Evolutionary conservation across 257 asterid genomes (phyloP), one percentile per base, ranked within the genome.

Genomic region (Rhazya stricta): DNA sequence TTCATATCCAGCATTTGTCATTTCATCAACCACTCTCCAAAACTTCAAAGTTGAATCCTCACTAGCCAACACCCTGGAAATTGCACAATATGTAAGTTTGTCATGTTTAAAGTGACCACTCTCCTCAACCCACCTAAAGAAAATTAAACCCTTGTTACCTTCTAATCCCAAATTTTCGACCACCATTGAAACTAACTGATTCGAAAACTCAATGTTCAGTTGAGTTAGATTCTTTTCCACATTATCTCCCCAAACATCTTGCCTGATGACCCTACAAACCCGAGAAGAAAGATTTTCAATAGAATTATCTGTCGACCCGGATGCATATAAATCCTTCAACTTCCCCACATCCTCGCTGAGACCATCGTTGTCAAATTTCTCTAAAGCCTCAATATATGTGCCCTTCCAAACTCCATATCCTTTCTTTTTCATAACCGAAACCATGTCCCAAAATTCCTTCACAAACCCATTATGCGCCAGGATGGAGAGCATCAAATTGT

Each of bases 71-170:
- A 83, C 87, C 70, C 86, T 85, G 6, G 89, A 89, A 81, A 92
- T 81, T 13, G 88, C 89, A 79, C 82, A 86, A 81, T 66, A 89
- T 0, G 96, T 82, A 72, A n/a, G 78, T 67, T 82, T 80, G 72
- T 88, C 80, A 41, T 89, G 96, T 77, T 83, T 83, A 78, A 86
- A 85, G 25, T 78, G 57, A 78, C 88, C 86, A 76, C 91, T 87
- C 83, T 91, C 98, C 88, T 90, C 88, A 57, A 90, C 79, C 98
- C 98, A 94, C 79, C 91, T 90, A 76, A 94, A 91, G 89, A 90
- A 86, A 77, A 91, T 91, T 79, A 89, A 77, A 34, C 89, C 90
- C 77, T 90, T 90, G 69, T 85, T 89, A 25, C 80, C 84, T 66
- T 90, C 94, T 69, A 45, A 30, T 75, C 82, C 86, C 65, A 89